Base-by-base conservation (phyloP, 1,284 basidiomycete species). In the Wolfiporia cocos region DNA sequence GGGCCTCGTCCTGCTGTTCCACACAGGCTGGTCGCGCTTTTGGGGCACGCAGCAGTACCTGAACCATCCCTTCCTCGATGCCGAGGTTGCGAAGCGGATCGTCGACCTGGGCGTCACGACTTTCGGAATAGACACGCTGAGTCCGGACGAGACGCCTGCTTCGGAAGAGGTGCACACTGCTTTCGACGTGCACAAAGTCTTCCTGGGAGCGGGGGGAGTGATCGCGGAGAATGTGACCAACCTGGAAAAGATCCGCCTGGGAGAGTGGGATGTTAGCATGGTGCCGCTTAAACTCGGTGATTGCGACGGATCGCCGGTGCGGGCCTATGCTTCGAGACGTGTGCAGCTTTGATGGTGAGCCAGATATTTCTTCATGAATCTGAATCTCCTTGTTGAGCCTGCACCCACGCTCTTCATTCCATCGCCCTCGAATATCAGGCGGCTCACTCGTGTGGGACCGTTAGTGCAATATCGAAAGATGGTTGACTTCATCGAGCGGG, bases 151-250 rank as follows among this genome's bases (percentile, higher is more conserved):
- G 56, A 82, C 81, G 1, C 63, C 60, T 3, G 48, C 49, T 17
- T 63, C 56, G 50, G 37, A 60, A 37, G 17, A 33, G 2, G 41
- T 30, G 15, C 44, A 42, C 15, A 55, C 60, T 5, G 68, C 64
- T 21, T 78, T 73, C 52, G 71, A 63, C 6, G 72, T 73, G 37
- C 85, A 87, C 50, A 63, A 76, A 32, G 63, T 61, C 2, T 57
- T 85, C 5, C 67, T 87, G 6, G 76, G 76, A 19, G 65, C 64
- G 1, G 80, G 74, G 0, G 69, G 71, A 1, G 51, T 83, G 6
- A 79, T 86, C 43, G 80, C 72, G n/a, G 83, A 86, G 63, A 86
- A 86, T 46, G 50, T 86, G 50, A 73, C 67, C 21, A 78, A 73
- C 50, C 57, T 79, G 47, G 66, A 63, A 17, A 50, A 54, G 18